Evolutionary conservation across 352 stramenopile genomes (phyloP).

Genomic region (Phytophthora pistaciae): DNA sequence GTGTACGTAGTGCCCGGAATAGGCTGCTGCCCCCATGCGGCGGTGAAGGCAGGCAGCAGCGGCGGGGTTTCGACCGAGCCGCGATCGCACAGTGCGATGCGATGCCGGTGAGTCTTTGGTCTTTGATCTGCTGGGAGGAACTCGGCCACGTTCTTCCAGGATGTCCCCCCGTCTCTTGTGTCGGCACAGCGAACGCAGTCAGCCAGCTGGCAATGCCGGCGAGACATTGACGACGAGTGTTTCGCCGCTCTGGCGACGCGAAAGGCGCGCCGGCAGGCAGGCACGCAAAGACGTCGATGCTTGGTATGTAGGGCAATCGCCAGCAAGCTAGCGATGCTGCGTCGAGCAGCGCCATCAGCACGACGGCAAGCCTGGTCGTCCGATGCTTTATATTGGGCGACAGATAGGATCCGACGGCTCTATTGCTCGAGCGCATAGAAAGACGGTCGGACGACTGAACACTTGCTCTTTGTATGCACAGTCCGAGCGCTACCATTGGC

Average conservation of each 20-base stretch:
- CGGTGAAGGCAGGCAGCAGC: not conserved
- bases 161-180: not conserved
- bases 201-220: not conserved
- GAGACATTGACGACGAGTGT: conserved; percentile 6
- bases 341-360: too few relatives aligned
- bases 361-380: not conserved
- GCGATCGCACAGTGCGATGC: too few relatives aligned
- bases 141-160: not conserved
- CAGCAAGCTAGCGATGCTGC: too few relatives aligned
- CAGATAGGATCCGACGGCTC: not conserved
- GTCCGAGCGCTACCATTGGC: too few relatives aligned
- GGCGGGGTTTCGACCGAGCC: not conserved
- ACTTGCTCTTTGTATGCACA: not conserved
- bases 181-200: not conserved
- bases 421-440: not conserved
- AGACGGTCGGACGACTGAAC: conserved; percentile 1
- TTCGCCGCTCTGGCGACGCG: not conserved
- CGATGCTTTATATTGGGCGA: not conserved
- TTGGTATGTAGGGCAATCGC: too few relatives aligned
- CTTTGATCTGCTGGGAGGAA: not conserved
- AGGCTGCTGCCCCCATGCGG: not conserved
- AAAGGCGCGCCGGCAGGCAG: not conserved
- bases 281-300: too few relatives aligned
- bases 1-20: not conserved
- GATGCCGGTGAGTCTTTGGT: not conserved